Evolutionary conservation across 352 stramenopile genomes (phyloP).

Genomic region (Pythium sukuiense): DNA sequence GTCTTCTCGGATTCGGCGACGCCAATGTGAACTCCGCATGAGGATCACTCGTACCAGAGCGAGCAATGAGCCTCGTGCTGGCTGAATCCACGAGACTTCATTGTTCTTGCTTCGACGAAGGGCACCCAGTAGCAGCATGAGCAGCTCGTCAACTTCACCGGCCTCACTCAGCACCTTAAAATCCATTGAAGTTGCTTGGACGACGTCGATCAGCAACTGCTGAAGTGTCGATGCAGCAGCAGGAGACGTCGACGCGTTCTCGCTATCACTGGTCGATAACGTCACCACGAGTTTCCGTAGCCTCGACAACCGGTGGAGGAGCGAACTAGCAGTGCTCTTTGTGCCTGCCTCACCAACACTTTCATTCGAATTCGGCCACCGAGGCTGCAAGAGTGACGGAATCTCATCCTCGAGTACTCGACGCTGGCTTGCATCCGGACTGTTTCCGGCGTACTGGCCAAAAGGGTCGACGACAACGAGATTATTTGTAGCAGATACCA

Average conservation of each 20-base stretch:
- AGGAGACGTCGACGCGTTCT: neutral
- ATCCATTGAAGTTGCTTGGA: slow-evolving; percentile 17
- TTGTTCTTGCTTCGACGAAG: neutral
- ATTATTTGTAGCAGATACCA: slow-evolving; percentile 4
- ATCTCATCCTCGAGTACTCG: slow-evolving; percentile 1
- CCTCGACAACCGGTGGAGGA: neutral
- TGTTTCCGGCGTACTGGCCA: neutral
- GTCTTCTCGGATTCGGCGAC: slow-evolving; percentile 33
- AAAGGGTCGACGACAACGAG: neutral
- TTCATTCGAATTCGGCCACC: neutral
- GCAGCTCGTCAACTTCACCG: slow-evolving; percentile 33
- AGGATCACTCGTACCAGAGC: slow-evolving; percentile 40
- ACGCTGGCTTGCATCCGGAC: neutral
- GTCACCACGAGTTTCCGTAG: slow-evolving; percentile 14
- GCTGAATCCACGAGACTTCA: neutral
- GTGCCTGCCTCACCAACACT: neutral
- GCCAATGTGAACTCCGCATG: slow-evolving; percentile 38
- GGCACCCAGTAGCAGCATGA: slow-evolving; percentile 18
- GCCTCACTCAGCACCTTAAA: slow-evolving; percentile 41
- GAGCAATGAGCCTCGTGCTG: slow-evolving; percentile 12
- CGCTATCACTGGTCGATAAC: neutral
- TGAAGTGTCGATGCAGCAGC: slow-evolving; percentile 14
- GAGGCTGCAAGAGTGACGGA: neutral
- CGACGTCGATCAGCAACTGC: slow-evolving; percentile 18
- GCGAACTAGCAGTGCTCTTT: neutral